Evolutionary conservation across 257 asterid species (phyloP), one percentile per base, ranked within the genome.

Genomic region (Misopates orontium): DNA sequence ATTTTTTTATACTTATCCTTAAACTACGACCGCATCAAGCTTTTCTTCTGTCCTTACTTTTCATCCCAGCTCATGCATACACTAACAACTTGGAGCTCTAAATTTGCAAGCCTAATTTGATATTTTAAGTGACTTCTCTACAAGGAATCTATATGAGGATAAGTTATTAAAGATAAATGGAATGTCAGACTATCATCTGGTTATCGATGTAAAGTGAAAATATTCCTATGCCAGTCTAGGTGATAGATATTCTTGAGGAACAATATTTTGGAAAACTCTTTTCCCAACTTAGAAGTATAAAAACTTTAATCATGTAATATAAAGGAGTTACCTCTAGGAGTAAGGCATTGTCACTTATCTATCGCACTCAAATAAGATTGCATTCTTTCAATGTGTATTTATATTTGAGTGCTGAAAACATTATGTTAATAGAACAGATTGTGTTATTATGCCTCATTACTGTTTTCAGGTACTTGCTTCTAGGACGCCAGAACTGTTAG

Each of bases 391-490:
- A 16, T 45, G 12, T 63, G 24, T 25, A 10, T 28, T 45, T 48
- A 17, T 28, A 10, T 36, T 23, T 11, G 61, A 28, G 10, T 24
- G 44, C 3, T 17, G 31, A 47, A 17, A 24, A 36, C 41, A 59
- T 16, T 20, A 44, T 60, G 53, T 32, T 36, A 8, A 32, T 69
- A 53, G 40, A 54, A 48, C 17, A 53, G 64, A 58, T 36, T 60
- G 22, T 20, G 55, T 22, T 54, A 2, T 5, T 49, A 7, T 10
- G 17, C 21, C 28, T n/a, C 12, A 32, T 54, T 55, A 25, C n/a
- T 71, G 21, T 60, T 40, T 56, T 61, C 78, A 82, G 87, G 84
- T 78, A 58, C 79, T 82, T 68, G 82, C 79, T 24, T 4, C 67
- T 5, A 82, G 63, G 53, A 54, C 75, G 4, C 77, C 84, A n/a